Percentiles rank a stretch among this genome's conserved stretches.
Conservation (phyloP, 257 asterid genomes). For the Nicotiana tomentosiformis region DNA sequence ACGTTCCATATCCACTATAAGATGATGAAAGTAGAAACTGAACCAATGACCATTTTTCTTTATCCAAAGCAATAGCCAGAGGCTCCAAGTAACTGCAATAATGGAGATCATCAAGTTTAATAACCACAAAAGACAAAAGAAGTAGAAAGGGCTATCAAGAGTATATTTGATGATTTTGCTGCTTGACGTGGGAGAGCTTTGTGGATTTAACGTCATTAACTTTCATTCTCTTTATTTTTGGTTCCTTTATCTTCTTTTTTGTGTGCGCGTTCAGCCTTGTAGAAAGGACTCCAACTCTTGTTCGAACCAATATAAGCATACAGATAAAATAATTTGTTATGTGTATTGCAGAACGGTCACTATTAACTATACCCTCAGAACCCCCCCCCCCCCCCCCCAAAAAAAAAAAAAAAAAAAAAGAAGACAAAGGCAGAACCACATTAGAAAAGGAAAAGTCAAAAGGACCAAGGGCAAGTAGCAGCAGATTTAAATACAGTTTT, state of each 20-base stretch:
- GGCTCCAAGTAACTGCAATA: constrained; percentile 84
- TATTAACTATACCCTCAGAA: not conserved
- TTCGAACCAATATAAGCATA: not conserved
- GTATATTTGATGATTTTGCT: not conserved
- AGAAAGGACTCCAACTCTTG: not conserved
- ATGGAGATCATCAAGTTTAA: constrained; percentile 17
- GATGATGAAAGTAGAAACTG: constrained; percentile 93
- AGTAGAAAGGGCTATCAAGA: not conserved
- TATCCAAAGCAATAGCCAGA: constrained; percentile 80
- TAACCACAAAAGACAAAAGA: constrained; percentile 12
- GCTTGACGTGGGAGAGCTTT: not conserved
- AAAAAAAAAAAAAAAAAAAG: not conserved
- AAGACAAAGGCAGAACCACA: not conserved
- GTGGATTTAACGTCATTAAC: not conserved
- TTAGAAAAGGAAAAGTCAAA: not conserved
- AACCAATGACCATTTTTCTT: constrained; percentile 90
- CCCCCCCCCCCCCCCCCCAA: not conserved
- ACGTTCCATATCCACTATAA: constrained; percentile 85
- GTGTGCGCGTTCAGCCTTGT: not conserved
- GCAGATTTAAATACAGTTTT: too few species aligned
- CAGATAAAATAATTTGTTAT: not conserved
- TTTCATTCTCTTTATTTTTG: not conserved
- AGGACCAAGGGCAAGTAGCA: too few species aligned
- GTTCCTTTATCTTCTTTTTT: not conserved
- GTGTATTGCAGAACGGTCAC: not conserved